Conservation (phyloP, 768 basidiomycete genomes). For the Chlorophyllum brunneum region DNA sequence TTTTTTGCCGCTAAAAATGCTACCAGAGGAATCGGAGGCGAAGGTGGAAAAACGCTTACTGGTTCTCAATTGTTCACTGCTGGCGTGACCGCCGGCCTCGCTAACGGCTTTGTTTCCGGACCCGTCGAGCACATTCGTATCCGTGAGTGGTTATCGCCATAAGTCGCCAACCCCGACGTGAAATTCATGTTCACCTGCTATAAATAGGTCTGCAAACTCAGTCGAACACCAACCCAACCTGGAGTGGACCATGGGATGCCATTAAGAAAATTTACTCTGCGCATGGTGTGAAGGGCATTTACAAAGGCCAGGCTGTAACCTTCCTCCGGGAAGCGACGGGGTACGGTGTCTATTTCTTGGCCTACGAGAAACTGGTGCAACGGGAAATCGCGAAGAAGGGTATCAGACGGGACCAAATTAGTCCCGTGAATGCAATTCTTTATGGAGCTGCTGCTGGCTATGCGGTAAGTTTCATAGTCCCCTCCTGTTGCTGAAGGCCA, state of each 20-base stretch:
- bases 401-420: conserved; percentile 74
- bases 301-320: conserved; percentile 90
- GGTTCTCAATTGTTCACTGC: conserved; percentile 66
- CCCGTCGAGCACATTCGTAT: conserved; percentile 99
- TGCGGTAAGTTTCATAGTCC: conserved; percentile 49
- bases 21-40: conserved; percentile 54
- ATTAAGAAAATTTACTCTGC: conserved; percentile 75
- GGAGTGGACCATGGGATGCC: conserved; percentile 84
- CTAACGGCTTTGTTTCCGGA: conserved; percentile 90
- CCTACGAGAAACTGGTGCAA: conserved; percentile 91
- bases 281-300: conserved; percentile 80
- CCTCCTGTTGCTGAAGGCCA: conserved; percentile 3
- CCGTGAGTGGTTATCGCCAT: conserved; percentile 43
- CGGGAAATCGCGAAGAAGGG: conserved; percentile 74
- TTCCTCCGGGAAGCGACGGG: conserved; percentile 79
- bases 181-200: background rate
- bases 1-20: conserved; percentile 65
- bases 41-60: conserved; percentile 57
- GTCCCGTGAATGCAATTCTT: conserved; percentile 69
- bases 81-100: conserved; percentile 83
- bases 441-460: conserved; percentile 94
- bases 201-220: conserved; percentile 85
- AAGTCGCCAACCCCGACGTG: conserved; percentile 7
- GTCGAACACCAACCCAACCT: conserved; percentile 68
- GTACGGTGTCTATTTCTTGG: conserved; percentile 86